These are phyloP conservation scores for Camellia sinensis DNA, from an alignment of 148 eudicot genomes.

Conservation along the genomic window DNA sequence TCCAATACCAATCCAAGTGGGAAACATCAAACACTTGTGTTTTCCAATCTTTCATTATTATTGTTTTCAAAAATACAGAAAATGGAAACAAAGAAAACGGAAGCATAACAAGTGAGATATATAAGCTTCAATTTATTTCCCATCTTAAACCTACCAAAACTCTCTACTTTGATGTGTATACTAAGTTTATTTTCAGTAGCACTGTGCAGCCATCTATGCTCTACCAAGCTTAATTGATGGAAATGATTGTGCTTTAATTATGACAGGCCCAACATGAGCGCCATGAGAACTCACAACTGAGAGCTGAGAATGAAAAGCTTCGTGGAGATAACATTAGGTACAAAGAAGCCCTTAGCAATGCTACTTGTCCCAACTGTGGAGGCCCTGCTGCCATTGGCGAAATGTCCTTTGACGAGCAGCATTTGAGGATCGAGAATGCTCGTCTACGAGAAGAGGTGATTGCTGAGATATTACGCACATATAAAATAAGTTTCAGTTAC, in stretches of 20 bases:
- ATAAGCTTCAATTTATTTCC: neutral
- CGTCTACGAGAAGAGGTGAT: conserved; percentile 81
- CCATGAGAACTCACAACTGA: conserved; percentile 62
- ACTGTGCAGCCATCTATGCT: neutral
- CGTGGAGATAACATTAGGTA: conserved; percentile 69
- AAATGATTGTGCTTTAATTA: neutral
- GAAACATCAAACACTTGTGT: no score
- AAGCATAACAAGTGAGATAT: neutral
- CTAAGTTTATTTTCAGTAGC: no score
- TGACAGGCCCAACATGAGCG: conserved; percentile 78
- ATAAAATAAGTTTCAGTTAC: neutral
- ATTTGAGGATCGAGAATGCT: conserved; percentile 76
- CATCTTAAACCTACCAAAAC: neutral
- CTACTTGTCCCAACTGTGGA: conserved; percentile 80
- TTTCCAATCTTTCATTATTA: no score
- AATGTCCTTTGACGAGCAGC: conserved; percentile 89
- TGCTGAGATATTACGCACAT: neutral
- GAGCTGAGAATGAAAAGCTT: conserved; percentile 86
- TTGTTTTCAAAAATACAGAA: no score
- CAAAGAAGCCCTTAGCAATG: conserved; percentile 71
- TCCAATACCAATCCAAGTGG: no score
- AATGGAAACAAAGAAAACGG: no score
- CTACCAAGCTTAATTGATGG: neutral
- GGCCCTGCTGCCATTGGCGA: conserved; percentile 88
- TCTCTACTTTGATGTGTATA: no score